Evolutionary conservation across 2,329 filamentous ascomycete species (phyloP), one percentile per base, ranked within the genome.

Genomic region (Pestalotiopsis sp.): DNA sequence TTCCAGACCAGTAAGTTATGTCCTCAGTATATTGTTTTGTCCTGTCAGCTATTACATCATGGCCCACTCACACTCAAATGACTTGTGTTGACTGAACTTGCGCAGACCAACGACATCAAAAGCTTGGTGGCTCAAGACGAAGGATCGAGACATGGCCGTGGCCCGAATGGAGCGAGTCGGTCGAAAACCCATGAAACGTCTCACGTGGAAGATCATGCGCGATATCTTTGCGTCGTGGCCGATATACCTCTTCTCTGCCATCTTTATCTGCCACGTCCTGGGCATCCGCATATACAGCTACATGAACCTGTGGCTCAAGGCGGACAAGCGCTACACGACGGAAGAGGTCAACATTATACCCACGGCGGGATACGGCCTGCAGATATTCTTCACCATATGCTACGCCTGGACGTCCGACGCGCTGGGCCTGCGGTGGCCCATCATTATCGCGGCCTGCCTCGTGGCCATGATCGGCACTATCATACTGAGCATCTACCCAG

Each of bases 401-500:
- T 89, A 83, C 71, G 88, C 81, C 17, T 89, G 82, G 86, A 82
- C 79, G 20, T 89, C 81, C 12, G 89, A 84, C 76, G 82, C 80
- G 4, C 76, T 85, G 65, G 86, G 86, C 38, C 79, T 78, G 27
- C 79, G 87, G 12, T 88, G 85, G 85, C 88, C 87, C 1, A 80
- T 87, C 0, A 84, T 87, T 57, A 74, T 89, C 7, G 83, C 85
- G 62, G 85, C 83, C 1, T 85, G 82, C 0, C 76, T 81, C 7
- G 60, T 81, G 5, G 75, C 79, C 13, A 69, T 82, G 7, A 68
- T 75, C 1, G 79, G 79, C 0, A 80, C 77, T 52, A 73, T 78
- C 61, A 79, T 81, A 38, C 70, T 82, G 2, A 77, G 75, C 12
- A 72, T 78, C 1, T 81, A 77, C 71, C 80, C 78, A 0, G 76